Base-by-base conservation (phyloP, 441 rosid genomes). In the Populus hybrid region DNA sequence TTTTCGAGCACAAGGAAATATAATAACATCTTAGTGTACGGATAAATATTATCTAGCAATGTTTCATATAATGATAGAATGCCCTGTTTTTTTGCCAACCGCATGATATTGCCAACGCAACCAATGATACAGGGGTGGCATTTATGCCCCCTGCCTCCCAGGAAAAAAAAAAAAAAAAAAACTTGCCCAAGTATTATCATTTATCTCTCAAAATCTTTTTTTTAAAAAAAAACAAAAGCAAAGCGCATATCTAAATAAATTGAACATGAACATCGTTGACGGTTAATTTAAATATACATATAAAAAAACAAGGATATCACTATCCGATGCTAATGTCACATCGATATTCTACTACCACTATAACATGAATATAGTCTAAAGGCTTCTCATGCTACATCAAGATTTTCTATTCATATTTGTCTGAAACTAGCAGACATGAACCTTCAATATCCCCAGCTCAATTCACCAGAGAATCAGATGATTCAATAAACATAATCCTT, bases 391-490 rank as follows among this genome's bases (percentile, higher is more conserved):
- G 28, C 3, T 34, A 28, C 30, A 73, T 50, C 30, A 54, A 50
- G 46, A 30, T 46, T 78, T 76, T 72, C 75, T 72, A 65, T 72
- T 83, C 74, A 69, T 70, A 82, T 66, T 77, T 84, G 89, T 82
- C 80, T 64, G 73, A 69, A 59, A 76, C 83, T 70, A 79, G 85
- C 82, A 79, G 87, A 81, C 83, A 77, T 34, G 9, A 32, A 36
- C 75, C 68, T 69, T 78, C 77, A 72, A 73, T 81, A 78, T 78
- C 26, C 78, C 78, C 42, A 73, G 77, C 84, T 71, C 81, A 30
- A 77, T 73, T 84, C 38, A 70, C 86, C 64, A 83, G 73, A 69
- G 78, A 78, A 84, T 76, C 30, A 65, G 67, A 69, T 57, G 30
- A 59, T 24, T n/a, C 21, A 38, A 72, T 38, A 57, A 70, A 76